Conservation (phyloP, 306 rosid species). For the Trichosanthes truncata region DNA sequence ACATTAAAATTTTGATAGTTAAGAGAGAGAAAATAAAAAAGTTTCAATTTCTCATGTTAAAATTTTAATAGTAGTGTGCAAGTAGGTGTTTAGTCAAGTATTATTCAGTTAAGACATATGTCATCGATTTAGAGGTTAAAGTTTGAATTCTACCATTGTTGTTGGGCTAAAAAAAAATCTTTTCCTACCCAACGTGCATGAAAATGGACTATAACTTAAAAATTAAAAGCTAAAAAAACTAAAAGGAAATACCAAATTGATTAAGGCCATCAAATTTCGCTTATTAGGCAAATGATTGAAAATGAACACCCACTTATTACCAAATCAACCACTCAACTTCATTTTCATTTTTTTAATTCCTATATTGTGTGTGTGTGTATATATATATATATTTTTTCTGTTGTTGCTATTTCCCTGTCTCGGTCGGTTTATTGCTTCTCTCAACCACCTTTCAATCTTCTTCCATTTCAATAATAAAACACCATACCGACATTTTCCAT, state of each 20-base stretch:
- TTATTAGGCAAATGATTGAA: slow-evolving; percentile 1
- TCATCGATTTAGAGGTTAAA: no score
- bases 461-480: neutral
- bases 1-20: no score
- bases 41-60: no score
- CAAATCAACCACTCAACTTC: neutral
- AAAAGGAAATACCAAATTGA: neutral
- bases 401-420: neutral
- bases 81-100: no score
- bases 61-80: no score
- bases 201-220: neutral
- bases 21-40: no score
- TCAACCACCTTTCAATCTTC: slow-evolving; percentile 11
- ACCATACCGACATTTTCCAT: slow-evolving; percentile 1
- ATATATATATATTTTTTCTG: no score
- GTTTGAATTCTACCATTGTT: no score
- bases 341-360: neutral
- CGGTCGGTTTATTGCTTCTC: neutral
- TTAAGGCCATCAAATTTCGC: neutral
- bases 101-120: no score
- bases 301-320: neutral
- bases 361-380: neutral
- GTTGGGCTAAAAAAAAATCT: no score
- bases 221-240: neutral
- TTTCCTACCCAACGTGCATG: neutral